Evolutionary conservation across 768 basidiomycete genomes (phyloP).

Genomic region (Lactarius hengduanensis): DNA sequence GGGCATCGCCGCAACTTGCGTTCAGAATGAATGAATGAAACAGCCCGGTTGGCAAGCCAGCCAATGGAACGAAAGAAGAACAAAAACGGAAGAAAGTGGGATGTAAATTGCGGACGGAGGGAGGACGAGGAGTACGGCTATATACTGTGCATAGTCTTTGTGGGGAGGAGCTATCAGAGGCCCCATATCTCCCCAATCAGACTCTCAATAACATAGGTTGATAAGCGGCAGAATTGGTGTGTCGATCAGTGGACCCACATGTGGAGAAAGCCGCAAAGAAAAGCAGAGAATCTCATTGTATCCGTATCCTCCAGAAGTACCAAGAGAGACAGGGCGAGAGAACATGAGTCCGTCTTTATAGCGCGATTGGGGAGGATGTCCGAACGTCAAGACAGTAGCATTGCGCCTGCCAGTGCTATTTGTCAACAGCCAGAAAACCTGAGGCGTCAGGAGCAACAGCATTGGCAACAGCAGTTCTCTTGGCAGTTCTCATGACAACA

Average conservation of each 20-base stretch:
- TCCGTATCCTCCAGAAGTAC: not conserved
- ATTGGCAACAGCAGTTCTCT: too few relatives aligned
- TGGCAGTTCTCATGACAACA: slow-evolving; percentile 1
- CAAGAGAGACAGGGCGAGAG: not conserved
- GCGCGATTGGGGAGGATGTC: not conserved
- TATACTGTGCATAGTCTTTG: not conserved
- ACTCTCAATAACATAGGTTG: not conserved
- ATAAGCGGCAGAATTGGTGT: not conserved
- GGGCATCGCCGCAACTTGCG: not conserved
- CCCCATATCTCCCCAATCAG: not conserved
- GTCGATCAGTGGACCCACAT: not conserved
- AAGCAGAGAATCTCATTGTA: not conserved
- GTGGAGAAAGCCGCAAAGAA: not conserved
- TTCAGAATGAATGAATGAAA: not conserved
- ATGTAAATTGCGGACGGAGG: not conserved
- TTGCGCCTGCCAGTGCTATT: not conserved
- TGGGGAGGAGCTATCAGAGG: not conserved
- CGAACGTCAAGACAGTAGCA: not conserved
- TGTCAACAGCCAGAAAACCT: not conserved
- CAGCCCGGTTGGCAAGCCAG: not conserved
- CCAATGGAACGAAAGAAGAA: not conserved
- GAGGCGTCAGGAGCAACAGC: not conserved
- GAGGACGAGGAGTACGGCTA: not conserved
- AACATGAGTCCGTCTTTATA: not conserved
- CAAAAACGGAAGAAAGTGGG: not conserved